Percentiles rank a stretch among this genome's conserved stretches.
phyloP scores from a whole-genome alignment of 2,329 filamentous ascomycete genomes.

The Fusarium chaquense region DNA sequence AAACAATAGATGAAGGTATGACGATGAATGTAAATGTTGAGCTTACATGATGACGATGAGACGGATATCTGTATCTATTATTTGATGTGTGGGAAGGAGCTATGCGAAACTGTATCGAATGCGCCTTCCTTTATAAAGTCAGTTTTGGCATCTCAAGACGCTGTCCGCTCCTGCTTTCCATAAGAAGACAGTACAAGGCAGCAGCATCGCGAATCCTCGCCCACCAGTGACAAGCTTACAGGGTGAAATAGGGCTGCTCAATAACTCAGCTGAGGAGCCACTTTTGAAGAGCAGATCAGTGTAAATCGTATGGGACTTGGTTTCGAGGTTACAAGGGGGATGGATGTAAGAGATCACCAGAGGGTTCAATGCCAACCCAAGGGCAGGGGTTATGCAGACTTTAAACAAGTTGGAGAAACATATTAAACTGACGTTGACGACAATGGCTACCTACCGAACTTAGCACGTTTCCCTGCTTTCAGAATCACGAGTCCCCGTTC shows the following conservation, averaged over 20 bases:
- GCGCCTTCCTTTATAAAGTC: constrained; percentile 36
- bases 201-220: neutral
- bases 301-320: constrained; percentile 32
- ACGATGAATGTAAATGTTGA: constrained; percentile 8
- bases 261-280: constrained; percentile 26
- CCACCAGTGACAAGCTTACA: constrained; percentile 30
- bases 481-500: constrained; percentile 12
- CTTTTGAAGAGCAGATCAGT: constrained; percentile 16
- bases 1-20: neutral
- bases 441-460: constrained; percentile 4
- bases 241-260: constrained; percentile 13
- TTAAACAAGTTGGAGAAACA: constrained; percentile 38
- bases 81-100: constrained; percentile 5
- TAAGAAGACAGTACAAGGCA: constrained; percentile 1
- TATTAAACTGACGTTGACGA: constrained; percentile 45
- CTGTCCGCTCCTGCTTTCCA: neutral
- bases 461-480: constrained; percentile 40
- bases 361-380: constrained; percentile 7
- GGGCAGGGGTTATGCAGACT: constrained; percentile 43
- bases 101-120: constrained; percentile 2
- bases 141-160: constrained; percentile 22
- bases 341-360: constrained; percentile 27
- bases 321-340: constrained; percentile 30
- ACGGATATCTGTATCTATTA: neutral
- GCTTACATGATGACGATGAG: constrained; percentile 40